Evolutionary conservation across 2,329 filamentous ascomycete species (phyloP).

Genomic region (Pezicula radicicola): DNA sequence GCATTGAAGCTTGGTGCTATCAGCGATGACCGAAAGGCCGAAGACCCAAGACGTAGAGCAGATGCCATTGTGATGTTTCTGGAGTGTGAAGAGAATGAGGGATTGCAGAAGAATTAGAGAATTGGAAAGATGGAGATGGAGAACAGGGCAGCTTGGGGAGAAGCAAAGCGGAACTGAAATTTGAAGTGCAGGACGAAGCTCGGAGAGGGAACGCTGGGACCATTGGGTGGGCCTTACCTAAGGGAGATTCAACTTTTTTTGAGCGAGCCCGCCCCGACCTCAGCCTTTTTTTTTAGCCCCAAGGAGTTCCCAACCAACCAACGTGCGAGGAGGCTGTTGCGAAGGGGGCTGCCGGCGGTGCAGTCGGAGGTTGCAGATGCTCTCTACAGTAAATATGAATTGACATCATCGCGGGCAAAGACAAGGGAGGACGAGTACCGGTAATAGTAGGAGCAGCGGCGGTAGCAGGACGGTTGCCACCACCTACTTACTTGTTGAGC

Average conservation of each 20-base stretch:
- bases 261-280: too few species aligned
- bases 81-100: conserved; percentile 24
- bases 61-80: conserved; percentile 68
- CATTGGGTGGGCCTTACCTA: neutral
- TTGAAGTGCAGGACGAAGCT: neutral
- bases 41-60: conserved; percentile 75
- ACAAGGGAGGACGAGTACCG: too few species aligned
- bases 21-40: conserved; percentile 76
- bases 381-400: too few species aligned
- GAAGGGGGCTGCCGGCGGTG: neutral
- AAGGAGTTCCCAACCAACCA: too few species aligned
- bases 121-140: neutral
- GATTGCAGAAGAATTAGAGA: conserved; percentile 27
- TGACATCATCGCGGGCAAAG: too few species aligned
- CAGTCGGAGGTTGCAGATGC: neutral
- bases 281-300: neutral
- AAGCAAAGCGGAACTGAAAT: neutral
- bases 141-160: neutral
- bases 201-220: neutral
- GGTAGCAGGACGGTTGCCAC: too few species aligned
- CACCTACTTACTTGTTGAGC: too few species aligned
- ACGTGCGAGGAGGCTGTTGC: neutral
- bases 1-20: conserved; percentile 64
- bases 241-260: too few species aligned
- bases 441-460: too few species aligned